Evolutionary conservation across 768 basidiomycete genomes (phyloP), one percentile per base, ranked within the genome.

Genomic region (Porpolomopsis calyptriformis): DNA sequence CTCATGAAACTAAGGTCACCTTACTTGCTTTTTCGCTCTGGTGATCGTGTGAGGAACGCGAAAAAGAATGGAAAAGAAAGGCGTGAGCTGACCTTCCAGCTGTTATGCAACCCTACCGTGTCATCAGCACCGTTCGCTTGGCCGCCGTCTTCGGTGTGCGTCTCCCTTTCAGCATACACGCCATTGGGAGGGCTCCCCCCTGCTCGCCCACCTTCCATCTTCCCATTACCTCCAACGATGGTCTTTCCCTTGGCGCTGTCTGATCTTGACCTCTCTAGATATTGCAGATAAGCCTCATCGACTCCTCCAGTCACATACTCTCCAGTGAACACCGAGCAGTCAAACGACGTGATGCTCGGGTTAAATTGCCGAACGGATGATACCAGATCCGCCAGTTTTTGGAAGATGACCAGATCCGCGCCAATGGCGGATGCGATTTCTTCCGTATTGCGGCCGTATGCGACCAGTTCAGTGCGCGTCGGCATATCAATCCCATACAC

Each of bases 401-500:
- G 96, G 72, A 85, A 99, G 59, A 99, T 85, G 61, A 92, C 85
- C 31, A 94, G 76, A 65, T 99, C 96, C 8, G 93, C 96, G 36
- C 92, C 92, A 50, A 98, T 96, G 45, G 77, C 78, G 18, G 66
- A 56, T 2, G 90, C 85, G 50, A 98, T 82, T 49, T 81, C 75
- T 19, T 75, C 70, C 9, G 73, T 76, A 43, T 78, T 76, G 41
- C 90, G 80, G 27, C 73, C 76, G 60, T 92, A 70, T 0, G 91
- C 94, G 42, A 98, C 92, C 25, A 98, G 82, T 59, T 98, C 94
- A 27, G 71, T 66, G n/a, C 89, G 80, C 3, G 92, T 90, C 24
- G 96, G 94, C 96, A 98, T 99, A 68, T 99, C 96, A 59, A 99
- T 99, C 16, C 96, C 96, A 63, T 99, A 98, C 4, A 99, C 96